Base-by-base conservation (phyloP, 768 basidiomycete genomes). In the Suillus occidentalis region DNA sequence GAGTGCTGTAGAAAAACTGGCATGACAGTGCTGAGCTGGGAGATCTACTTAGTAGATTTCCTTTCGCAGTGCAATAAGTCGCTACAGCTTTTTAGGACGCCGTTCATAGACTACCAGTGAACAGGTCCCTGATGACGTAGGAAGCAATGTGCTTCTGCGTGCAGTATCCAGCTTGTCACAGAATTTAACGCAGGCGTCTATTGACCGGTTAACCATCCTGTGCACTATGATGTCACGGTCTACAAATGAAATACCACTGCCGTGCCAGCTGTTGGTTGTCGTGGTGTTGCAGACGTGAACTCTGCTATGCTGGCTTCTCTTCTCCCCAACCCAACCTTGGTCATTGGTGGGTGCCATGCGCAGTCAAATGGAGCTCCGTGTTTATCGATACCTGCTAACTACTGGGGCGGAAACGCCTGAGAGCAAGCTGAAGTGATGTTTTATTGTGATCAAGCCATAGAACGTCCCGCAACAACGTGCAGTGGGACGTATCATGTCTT, bases 1-100 rank as follows among this genome's bases (percentile, higher is more conserved):
- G 40, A 59, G 58, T 42, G 58, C 58, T 59, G 58, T 59, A 59
- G 40, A 22, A 18, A 58, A 20, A 20, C 20, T 59, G 25, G 39
- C 4, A 42, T 42, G 39, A 28, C 40, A 59, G 18, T 42, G 25
- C 58, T 59, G 40, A 59, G 10, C 58, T 20, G 12, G 58, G 39
- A 42, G 58, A 37, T 57, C 22, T 14, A 59, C 16, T 10, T 18
- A 18, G 20, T 28, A 22, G 40, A 59, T 59, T 28, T 20, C 12
- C 40, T 28, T 59, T 42, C 18, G 40, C 40, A 40, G 40, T 40
- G 37, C 58, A 25, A 59, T 10, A 28, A 12, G 25, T 12, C 40
- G 18, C 18, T 20, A 42, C 39, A 42, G 58, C 58, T 18, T 59
- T 58, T 31, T 5, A 6, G 6, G 40, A 59, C 58, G 58, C 58